Conservation (phyloP, 2,329 filamentous ascomycete species). For the Botryotinia calthae region DNA sequence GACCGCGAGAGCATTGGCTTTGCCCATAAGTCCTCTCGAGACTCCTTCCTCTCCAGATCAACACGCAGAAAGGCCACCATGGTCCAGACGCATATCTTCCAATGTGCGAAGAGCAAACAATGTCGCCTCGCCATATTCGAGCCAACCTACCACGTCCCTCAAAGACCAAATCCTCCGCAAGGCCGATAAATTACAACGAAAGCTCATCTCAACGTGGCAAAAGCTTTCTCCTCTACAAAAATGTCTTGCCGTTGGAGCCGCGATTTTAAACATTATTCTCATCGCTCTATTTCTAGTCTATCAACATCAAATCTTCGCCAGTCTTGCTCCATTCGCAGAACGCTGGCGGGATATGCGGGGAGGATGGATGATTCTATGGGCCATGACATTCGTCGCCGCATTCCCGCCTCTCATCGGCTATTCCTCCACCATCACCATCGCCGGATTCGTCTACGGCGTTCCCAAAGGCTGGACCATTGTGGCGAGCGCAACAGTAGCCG, state of each 20-base stretch:
- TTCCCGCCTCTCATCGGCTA: conserved; percentile 73
- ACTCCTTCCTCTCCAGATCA: conserved; percentile 44
- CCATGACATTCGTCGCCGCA: conserved; percentile 61
- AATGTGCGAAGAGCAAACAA: conserved; percentile 35
- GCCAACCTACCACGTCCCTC: conserved; percentile 34
- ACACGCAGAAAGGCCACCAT: conserved; percentile 47
- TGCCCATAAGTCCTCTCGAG: conserved; percentile 45
- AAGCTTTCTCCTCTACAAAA: conserved; percentile 61
- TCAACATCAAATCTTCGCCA: conserved; percentile 75
- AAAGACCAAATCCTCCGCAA: conserved; percentile 45
- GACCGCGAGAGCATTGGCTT: conserved; percentile 49
- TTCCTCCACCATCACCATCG: conserved; percentile 63
- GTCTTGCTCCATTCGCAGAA: conserved; percentile 68
- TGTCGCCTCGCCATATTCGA: conserved; percentile 29
- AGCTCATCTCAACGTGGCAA: conserved; percentile 51
- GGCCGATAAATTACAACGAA: conserved; percentile 52
- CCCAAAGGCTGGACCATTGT: conserved; percentile 70
- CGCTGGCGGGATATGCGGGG: conserved; percentile 68
- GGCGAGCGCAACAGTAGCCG: conserved; percentile 72
- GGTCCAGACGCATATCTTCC: conserved; percentile 47
- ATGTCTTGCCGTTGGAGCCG: conserved; percentile 52
- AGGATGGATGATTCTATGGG: conserved; percentile 69
- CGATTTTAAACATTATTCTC: conserved; percentile 50
- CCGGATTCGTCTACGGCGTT: conserved; percentile 70
- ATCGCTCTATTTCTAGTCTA: conserved; percentile 71